Evolutionary conservation across 768 basidiomycete species (phyloP), one percentile per base, ranked within the genome.

Genomic region (Amanita subjunquillea): DNA sequence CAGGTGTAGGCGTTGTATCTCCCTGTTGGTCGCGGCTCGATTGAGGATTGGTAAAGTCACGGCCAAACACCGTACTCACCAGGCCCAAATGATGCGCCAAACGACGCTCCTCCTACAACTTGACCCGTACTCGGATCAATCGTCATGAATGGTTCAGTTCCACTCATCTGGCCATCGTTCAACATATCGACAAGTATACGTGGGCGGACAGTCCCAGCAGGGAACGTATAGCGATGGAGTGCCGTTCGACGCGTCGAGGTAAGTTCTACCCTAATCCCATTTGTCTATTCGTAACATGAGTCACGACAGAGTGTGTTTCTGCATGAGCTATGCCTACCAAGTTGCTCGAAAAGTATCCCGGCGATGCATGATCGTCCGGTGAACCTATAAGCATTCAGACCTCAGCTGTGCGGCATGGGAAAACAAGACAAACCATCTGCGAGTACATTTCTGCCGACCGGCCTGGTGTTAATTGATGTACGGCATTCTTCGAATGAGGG

Each of bases 291-390:
- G 27, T 30, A 6, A 13, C 17, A 15, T 2, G 34, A 7, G 47
- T 23, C 38, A 51, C 12, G 38, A 41, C 20, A 45, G 30, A 5
- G 29, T 10, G 10, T 32, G 60, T 47, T 12, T 27, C 5, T 15
- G 29, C 17, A 12, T 32, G 29, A 27, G 13, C 34, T 34, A 34
- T 1, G 27, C 68, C 13, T 53, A 79, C 80, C 29, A 83, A 65
- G 57, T 82, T 82, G 1, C 78, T 75, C 0, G 80, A 72, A 59
- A 85, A 85, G 60, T 83, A 85, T 46, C 83, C 83, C 0, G 82
- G 83, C 13, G 79, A 77, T 3, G 81, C 79, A 53, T 69, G 72
- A 57, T 84, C 82, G 54, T 83, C 81, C 3, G 80, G 76, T 30
- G 70, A 67, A 10, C 80, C 80, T 82, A 34, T 8, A 7, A 41